These are phyloP conservation scores for Eucalyptus grandis DNA, from an alignment of 345 rosid genomes.

Conservation along the genomic window DNA sequence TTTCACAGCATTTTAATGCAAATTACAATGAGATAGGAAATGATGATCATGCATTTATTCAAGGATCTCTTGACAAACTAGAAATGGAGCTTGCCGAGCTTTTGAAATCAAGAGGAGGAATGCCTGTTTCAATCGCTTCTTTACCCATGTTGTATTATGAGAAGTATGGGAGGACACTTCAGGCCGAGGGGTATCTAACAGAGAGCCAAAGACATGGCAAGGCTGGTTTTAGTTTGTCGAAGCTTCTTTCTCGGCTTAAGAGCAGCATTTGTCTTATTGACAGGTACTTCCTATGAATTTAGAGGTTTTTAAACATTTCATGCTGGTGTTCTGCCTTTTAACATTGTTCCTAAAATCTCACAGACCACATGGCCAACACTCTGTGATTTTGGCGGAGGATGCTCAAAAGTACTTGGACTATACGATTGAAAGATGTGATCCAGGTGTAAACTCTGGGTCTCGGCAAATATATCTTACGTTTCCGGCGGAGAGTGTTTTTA, in stretches of 20 bases:
- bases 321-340: not conserved
- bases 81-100: constrained; percentile 78
- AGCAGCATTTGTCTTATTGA: constrained; percentile 79
- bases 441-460: constrained; percentile 52
- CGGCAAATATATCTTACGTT: constrained; percentile 92
- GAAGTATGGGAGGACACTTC: constrained; percentile 76
- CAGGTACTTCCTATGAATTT: constrained; percentile 31
- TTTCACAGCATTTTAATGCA: constrained; percentile 31
- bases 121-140: constrained; percentile 89
- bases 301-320: not conserved
- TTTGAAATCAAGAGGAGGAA: constrained; percentile 69
- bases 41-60: constrained; percentile 61
- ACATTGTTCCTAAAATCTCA: not conserved
- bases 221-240: constrained; percentile 91
- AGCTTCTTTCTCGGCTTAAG: constrained; percentile 78
- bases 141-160: constrained; percentile 84
- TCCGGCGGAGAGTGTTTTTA: constrained; percentile 86
- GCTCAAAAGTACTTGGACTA: constrained; percentile 46
- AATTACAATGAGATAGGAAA: constrained; percentile 18
- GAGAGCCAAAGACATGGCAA: constrained; percentile 99
- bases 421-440: constrained; percentile 42
- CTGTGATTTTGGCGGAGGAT: constrained; percentile 84
- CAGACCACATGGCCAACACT: constrained; percentile 98
- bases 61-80: constrained; percentile 68
- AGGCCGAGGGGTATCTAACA: constrained; percentile 93